phyloP scores from a whole-genome alignment of 73 alveolate genomes.

The Stentor coeruleus region DNA sequence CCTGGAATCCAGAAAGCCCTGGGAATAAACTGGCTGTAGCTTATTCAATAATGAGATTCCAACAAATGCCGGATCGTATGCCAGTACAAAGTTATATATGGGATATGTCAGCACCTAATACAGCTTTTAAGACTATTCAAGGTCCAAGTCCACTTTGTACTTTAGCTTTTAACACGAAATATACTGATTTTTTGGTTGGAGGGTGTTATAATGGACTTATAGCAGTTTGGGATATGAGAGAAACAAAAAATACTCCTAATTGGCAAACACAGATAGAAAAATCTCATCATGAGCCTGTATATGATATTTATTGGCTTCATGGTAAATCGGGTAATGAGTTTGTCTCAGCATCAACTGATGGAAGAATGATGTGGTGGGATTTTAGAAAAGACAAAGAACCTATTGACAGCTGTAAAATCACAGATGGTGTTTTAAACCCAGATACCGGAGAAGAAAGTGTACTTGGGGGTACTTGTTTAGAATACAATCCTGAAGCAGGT shows the following conservation, averaged over 20 bases:
- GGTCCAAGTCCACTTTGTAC: constrained; percentile 86
- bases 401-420: constrained; percentile 44
- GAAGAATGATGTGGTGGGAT: constrained; percentile 94
- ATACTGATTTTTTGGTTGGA: constrained; percentile 82
- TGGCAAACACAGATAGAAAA: constrained; percentile 73
- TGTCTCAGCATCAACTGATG: constrained; percentile 86
- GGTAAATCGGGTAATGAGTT: constrained; percentile 85
- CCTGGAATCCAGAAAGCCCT: constrained; percentile 95
- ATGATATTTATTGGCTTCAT: constrained; percentile 85
- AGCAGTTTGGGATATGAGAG: constrained; percentile 78
- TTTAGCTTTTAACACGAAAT: constrained; percentile 78
- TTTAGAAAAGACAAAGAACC: constrained; percentile 75
- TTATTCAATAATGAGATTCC: constrained; percentile 78
- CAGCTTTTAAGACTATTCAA: constrained; percentile 68
- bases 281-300: constrained; percentile 93
- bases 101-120: constrained; percentile 85
- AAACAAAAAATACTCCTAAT: constrained; percentile 43
- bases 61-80: constrained; percentile 80
- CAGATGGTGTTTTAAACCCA: constrained; percentile 36
- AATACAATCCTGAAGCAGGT: constrained; percentile 51
- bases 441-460: constrained; percentile 51
- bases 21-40: constrained; percentile 77
- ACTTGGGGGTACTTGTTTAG: constrained; percentile 88
- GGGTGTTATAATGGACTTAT: constrained; percentile 92
- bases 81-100: constrained; percentile 63